phyloP scores from a whole-genome alignment of 148 eudicot genomes.

The Linanthus parryae region DNA sequence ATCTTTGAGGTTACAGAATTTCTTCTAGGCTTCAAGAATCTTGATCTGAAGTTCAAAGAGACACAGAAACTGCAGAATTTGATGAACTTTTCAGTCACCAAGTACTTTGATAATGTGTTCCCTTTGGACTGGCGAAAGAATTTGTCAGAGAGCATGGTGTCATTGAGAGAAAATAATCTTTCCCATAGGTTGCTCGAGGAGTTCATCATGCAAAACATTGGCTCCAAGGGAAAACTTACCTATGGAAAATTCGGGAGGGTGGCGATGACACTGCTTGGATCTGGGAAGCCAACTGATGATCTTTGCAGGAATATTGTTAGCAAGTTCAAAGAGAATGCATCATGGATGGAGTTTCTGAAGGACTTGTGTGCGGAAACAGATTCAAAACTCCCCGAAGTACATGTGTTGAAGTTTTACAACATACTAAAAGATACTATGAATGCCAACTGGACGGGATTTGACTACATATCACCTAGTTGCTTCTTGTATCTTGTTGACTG shows the following conservation, averaged over 20 bases:
- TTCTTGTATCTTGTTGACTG: slow-evolving; percentile 51
- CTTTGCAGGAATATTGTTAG: slow-evolving; percentile 13
- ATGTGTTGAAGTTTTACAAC: neutral
- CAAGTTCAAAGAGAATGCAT: slow-evolving; percentile 8
- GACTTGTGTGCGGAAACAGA: neutral
- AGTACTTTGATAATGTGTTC: slow-evolving; percentile 29
- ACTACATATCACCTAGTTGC: slow-evolving; percentile 32
- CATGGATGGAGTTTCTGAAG: slow-evolving; percentile 28
- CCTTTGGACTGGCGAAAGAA: slow-evolving; percentile 42
- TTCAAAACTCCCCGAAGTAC: too few species aligned
- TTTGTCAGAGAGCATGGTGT: slow-evolving; percentile 23
- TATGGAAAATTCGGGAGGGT: slow-evolving; percentile 44
- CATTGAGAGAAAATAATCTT: slow-evolving; percentile 28
- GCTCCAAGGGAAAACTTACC: slow-evolving; percentile 17
- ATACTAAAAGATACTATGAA: slow-evolving; percentile 7
- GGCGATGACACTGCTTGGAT: slow-evolving; percentile 47
- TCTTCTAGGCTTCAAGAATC: slow-evolving; percentile 2
- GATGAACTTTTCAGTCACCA: neutral
- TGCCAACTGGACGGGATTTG: slow-evolving; percentile 7
- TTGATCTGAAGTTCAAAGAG: neutral
- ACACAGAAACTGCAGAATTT: neutral
- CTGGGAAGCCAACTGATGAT: slow-evolving; percentile 20
- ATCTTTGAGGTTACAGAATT: neutral
- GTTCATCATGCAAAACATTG: slow-evolving; percentile 14
- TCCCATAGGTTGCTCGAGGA: slow-evolving; percentile 40